Evolutionary conservation across 495 filamentous ascomycete genomes (phyloP).

Genomic region (Penicillium chermesinum): DNA sequence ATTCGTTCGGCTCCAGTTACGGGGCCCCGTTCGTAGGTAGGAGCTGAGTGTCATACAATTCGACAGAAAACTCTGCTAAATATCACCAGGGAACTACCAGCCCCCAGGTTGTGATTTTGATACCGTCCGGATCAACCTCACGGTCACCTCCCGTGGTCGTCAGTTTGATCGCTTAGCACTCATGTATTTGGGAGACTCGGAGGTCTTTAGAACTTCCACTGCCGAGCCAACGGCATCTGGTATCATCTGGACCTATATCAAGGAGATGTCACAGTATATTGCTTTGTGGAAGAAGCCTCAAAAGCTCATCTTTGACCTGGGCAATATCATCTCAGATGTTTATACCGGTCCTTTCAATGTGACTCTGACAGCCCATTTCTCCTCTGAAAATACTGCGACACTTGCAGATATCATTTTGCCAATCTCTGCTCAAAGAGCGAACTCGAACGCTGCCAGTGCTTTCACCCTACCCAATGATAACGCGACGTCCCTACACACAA

Average conservation of each 20-base stretch:
- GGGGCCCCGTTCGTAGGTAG: slow-evolving; percentile 73
- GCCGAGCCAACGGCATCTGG: slow-evolving; percentile 71
- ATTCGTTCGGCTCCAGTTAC: slow-evolving; percentile 75
- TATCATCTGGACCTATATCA: slow-evolving; percentile 71
- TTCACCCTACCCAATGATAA: slow-evolving; percentile 65
- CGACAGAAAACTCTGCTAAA: not conserved
- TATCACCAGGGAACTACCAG: slow-evolving; percentile 53
- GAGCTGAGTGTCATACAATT: slow-evolving; percentile 14
- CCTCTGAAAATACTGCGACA: slow-evolving; percentile 34
- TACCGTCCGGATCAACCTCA: slow-evolving; percentile 75
- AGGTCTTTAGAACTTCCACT: slow-evolving; percentile 83
- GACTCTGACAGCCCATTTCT: slow-evolving; percentile 74
- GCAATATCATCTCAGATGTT: slow-evolving; percentile 65
- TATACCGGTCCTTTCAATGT: slow-evolving; percentile 80
- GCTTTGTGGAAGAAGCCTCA: slow-evolving; percentile 61
- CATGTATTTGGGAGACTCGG: slow-evolving; percentile 76
- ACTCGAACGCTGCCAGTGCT: slow-evolving; percentile 52
- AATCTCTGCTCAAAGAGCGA: slow-evolving; percentile 58
- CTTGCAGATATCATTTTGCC: slow-evolving; percentile 69
- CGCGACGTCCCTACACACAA: slow-evolving; percentile 47
- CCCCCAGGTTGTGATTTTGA: slow-evolving; percentile 74
- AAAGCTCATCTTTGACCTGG: slow-evolving; percentile 79
- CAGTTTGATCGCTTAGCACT: slow-evolving; percentile 78
- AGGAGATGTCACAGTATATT: slow-evolving; percentile 76
- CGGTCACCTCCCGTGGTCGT: slow-evolving; percentile 64